Evolutionary conservation across 345 rosid species (phyloP).

Genomic region (Camelina hispida): DNA sequence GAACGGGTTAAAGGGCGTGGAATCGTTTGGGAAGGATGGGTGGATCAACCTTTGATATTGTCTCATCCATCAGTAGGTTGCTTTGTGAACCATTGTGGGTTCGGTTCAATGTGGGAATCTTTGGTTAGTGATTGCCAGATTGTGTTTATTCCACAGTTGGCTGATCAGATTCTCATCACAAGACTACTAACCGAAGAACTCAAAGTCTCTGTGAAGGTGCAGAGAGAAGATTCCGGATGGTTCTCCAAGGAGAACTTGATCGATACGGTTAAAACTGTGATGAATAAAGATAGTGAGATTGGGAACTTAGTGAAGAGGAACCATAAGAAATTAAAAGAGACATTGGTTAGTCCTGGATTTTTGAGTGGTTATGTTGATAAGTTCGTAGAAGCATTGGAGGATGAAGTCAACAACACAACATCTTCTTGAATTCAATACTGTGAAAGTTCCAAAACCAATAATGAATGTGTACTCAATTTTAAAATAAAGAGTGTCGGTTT

Average conservation of each 20-base stretch:
- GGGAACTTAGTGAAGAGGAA: slow-evolving; percentile 24
- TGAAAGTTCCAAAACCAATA: background rate
- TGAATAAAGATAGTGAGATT: slow-evolving; percentile 40
- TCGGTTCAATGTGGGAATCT: slow-evolving; percentile 51
- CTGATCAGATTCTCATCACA: slow-evolving; percentile 49
- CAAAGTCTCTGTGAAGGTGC: slow-evolving; percentile 47
- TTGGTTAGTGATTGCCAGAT: slow-evolving; percentile 43
- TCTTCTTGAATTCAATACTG: slow-evolving; percentile 1
- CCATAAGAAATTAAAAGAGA: slow-evolving; percentile 37
- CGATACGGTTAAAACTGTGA: slow-evolving; percentile 36
- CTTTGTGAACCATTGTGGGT: slow-evolving; percentile 48
- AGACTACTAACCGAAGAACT: slow-evolving; percentile 47
- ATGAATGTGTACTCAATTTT: background rate
- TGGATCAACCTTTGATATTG: slow-evolving; percentile 40
- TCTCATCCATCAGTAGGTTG: slow-evolving; percentile 46
- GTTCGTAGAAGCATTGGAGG: slow-evolving; percentile 24
- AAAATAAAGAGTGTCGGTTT: background rate
- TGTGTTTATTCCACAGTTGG: slow-evolving; percentile 46
- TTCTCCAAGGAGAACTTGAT: slow-evolving; percentile 40
- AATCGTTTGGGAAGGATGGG: slow-evolving; percentile 42
- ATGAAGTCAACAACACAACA: slow-evolving; percentile 23
- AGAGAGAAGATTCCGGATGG: slow-evolving; percentile 40
- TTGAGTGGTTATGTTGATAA: slow-evolving; percentile 18
- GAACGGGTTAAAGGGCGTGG: slow-evolving; percentile 47
- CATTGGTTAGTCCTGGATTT: slow-evolving; percentile 18